phyloP scores from a whole-genome alignment of 352 stramenopile species.

The Phytophthora cactorum region DNA sequence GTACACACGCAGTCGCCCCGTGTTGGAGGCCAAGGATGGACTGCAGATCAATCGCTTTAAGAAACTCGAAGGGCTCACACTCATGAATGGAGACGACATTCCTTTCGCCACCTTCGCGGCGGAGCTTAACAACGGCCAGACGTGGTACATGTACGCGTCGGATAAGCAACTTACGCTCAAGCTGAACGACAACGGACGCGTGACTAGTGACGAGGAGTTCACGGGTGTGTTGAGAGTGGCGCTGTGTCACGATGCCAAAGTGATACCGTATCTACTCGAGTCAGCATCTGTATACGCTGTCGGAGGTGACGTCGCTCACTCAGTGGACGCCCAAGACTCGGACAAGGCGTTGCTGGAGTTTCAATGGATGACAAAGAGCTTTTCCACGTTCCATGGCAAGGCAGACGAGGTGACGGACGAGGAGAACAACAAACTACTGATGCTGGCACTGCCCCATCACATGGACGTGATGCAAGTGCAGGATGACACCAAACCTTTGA shows the following conservation, averaged over 20 bases:
- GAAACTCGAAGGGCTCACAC: conserved; percentile 44
- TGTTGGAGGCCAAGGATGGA: conserved; percentile 61
- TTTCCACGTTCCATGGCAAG: conserved; percentile 34
- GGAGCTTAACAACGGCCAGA: conserved; percentile 65
- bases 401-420: conserved; percentile 10
- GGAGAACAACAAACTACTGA: conserved; percentile 60
- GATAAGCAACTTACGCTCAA: conserved; percentile 56
- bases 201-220: conserved; percentile 44
- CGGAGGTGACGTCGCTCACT: conserved; percentile 59
- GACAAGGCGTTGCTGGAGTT: conserved; percentile 54
- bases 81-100: conserved; percentile 50
- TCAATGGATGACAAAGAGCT: conserved; percentile 65
- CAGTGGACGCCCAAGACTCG: conserved; percentile 42
- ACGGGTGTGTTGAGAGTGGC: conserved; percentile 67
- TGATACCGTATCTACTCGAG: conserved; percentile 60
- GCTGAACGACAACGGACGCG: conserved; percentile 37
- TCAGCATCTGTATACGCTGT: conserved; percentile 62
- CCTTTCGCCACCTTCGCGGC: conserved; percentile 59
- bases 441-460: conserved; percentile 81
- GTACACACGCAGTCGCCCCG: conserved; percentile 55
- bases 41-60: conserved; percentile 58
- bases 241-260: conserved; percentile 44
- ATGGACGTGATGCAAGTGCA: conserved; percentile 54
- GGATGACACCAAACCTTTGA: neutral
- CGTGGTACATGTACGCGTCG: conserved; percentile 73